Evolutionary conservation across 2,329 filamentous ascomycete species (phyloP).

Genomic region (Lecanicillium sp.): DNA sequence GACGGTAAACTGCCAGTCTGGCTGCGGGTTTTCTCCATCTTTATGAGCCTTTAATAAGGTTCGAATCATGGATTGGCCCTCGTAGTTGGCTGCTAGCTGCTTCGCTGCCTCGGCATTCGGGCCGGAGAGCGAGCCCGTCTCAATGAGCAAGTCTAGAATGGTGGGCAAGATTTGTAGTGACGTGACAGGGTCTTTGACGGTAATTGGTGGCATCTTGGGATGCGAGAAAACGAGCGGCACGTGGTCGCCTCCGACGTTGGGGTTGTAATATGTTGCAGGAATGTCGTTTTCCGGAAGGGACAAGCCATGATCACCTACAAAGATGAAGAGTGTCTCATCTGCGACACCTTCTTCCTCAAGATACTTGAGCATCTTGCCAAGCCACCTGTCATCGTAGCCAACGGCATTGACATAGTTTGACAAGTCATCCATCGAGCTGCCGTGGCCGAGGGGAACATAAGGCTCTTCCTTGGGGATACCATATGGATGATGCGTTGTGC

Average conservation of each 20-base stretch:
- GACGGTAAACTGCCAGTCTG: slow-evolving; percentile 23
- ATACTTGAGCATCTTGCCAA: slow-evolving; percentile 19
- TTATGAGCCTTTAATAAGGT: slow-evolving; percentile 13
- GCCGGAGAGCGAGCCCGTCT: slow-evolving; percentile 21
- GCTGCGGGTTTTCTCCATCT: slow-evolving; percentile 13
- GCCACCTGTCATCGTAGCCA: slow-evolving; percentile 22
- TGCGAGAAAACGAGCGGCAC: slow-evolving; percentile 23
- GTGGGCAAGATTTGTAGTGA: slow-evolving; percentile 25
- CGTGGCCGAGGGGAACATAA: slow-evolving; percentile 17
- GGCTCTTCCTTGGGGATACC: slow-evolving; percentile 18
- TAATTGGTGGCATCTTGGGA: slow-evolving; percentile 20
- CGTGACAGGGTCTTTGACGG: slow-evolving; percentile 22
- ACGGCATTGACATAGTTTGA: slow-evolving; percentile 25
- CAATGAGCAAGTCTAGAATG: slow-evolving; percentile 23
- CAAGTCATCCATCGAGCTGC: slow-evolving; percentile 19
- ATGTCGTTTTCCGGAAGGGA: slow-evolving; percentile 24
- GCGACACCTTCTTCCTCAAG: slow-evolving; percentile 22
- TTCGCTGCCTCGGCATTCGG: slow-evolving; percentile 16
- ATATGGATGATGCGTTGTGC: slow-evolving; percentile 25
- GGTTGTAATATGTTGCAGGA: slow-evolving; percentile 22
- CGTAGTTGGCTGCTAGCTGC: slow-evolving; percentile 22
- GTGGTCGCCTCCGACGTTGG: slow-evolving; percentile 21
- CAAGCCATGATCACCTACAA: slow-evolving; percentile 23
- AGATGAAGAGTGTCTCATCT: slow-evolving; percentile 22
- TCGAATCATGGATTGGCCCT: slow-evolving; percentile 25